Evolutionary conservation across 1,284 basidiomycete species (phyloP), one percentile per base, ranked within the genome.

Genomic region (Megacollybia platyphylla): DNA sequence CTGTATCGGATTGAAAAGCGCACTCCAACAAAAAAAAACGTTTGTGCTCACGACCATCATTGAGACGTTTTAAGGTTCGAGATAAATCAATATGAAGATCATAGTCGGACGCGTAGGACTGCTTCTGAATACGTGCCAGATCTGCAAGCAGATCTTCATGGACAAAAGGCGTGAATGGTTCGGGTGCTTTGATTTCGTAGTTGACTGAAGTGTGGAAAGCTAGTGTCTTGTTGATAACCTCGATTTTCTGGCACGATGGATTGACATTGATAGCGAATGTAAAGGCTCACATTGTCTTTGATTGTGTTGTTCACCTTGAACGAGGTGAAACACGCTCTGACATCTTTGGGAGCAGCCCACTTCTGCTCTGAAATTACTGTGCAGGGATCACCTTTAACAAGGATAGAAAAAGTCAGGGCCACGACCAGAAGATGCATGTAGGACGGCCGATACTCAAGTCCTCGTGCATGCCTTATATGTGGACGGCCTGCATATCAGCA

Each of bases 201-300:
- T 73, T 76, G 28, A 68, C 65, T 3, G 73, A 76, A 0, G 73
- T 74, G 51, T 77, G 74, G 53, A 79, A 77, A n/a, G 68, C 66
- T 29, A 77, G 57, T 0, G 73, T 73, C 56, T 71, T 75, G 44
- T 47, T 53, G 46, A 48, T 51, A 45, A 46, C 48, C 44, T 44
- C 51, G 39, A 49, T 41, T 35, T 41, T 54, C 50, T 46, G 40
- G 20, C 39, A n/a, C 28, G 43, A 9, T 6, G 39, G 27, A 30
- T 11, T 40, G 29, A 27, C 38, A 10, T 35, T 38, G 9, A 10
- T 26, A 46, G n/a, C 20, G 18, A 20, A 40, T 39, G 41, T 7
- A 7, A 17, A 15, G 7, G 29, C 55, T n/a, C 49, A 67, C 66
- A 47, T 68, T 68, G 10, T 56, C 45, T 48, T 64, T 67, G 37